phyloP scores from a whole-genome alignment of 2,329 filamentous ascomycete species.

The Fusarium sp. region DNA sequence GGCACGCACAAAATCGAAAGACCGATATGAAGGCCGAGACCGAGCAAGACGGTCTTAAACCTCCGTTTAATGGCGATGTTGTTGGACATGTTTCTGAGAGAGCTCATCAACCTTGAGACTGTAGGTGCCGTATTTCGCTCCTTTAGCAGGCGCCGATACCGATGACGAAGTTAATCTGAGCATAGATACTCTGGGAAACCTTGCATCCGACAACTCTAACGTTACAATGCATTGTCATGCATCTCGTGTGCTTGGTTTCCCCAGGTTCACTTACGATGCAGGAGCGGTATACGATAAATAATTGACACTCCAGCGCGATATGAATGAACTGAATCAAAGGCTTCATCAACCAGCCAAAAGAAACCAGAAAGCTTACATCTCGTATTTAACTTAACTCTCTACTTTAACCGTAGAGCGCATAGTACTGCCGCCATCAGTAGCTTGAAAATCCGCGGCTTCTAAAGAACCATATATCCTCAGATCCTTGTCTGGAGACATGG shows the following conservation, averaged over 20 bases:
- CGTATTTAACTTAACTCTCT: accelerated
- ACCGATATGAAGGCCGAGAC: background rate
- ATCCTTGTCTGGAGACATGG: background rate
- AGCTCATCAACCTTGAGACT: too few relatives aligned
- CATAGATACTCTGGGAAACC: background rate
- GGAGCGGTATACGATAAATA: background rate
- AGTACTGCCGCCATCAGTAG: background rate
- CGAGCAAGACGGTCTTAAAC: background rate
- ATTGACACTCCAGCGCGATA: too few relatives aligned
- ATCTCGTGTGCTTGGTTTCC: background rate
- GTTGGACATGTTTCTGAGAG: background rate
- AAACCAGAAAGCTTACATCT: accelerated
- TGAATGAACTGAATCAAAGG: too few relatives aligned
- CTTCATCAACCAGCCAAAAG: background rate
- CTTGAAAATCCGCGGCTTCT: too few relatives aligned
- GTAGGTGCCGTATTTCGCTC: background rate
- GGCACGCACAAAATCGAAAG: background rate
- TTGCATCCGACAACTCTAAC: too few relatives aligned
- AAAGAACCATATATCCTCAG: background rate
- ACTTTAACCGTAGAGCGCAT: background rate
- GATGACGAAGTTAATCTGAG: background rate
- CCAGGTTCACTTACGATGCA: background rate
- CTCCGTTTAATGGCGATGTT: background rate
- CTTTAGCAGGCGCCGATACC: background rate
- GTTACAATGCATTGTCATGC: background rate